Percentiles rank a stretch among this genome's conserved stretches.
These are phyloP conservation scores for Talaromyces borbonicus DNA, from an alignment of 495 filamentous ascomycete species.

Conservation along the genomic window DNA sequence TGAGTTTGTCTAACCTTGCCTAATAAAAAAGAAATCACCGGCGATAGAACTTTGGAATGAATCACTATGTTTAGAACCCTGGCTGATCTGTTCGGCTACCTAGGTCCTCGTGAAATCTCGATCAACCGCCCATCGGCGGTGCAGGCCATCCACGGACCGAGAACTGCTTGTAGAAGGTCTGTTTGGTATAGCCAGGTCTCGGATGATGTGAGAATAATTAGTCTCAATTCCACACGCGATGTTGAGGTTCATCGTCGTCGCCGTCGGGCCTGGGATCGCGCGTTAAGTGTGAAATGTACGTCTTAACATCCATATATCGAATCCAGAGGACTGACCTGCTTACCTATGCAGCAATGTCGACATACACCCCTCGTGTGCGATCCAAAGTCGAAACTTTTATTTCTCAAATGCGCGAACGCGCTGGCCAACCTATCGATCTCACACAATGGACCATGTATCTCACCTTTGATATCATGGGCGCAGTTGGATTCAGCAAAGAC, in stretches of 20 bases:
- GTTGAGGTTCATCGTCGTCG: constrained; percentile 21
- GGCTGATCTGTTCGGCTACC: no score
- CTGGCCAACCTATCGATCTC: not conserved
- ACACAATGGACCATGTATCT: not conserved
- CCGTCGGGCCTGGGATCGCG: constrained; percentile 29
- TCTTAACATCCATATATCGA: no score
- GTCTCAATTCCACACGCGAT: constrained; percentile 21
- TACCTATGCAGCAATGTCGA: not conserved
- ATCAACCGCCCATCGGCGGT: constrained; percentile 21
- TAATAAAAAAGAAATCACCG: not conserved
- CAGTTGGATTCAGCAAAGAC: constrained; percentile 11
- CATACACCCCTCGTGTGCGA: not conserved
- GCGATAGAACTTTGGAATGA: not conserved
- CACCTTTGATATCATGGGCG: not conserved
- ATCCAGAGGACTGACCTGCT: no score
- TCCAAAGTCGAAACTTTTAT: not conserved
- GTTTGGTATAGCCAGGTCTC: not conserved
- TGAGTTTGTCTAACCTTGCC: not conserved
- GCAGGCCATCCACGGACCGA: constrained; percentile 13
- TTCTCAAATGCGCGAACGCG: not conserved
- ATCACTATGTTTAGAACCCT: not conserved
- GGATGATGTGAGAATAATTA: constrained; percentile 4
- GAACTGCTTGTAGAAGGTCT: not conserved
- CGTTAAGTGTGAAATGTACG: constrained; percentile 19
- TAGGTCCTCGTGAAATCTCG: constrained; percentile 26